Percentiles rank a stretch among this genome's conserved stretches.
These are phyloP conservation scores for Thymus quinquecostatus DNA, from an alignment of 257 asterid species.

Conservation along the genomic window DNA sequence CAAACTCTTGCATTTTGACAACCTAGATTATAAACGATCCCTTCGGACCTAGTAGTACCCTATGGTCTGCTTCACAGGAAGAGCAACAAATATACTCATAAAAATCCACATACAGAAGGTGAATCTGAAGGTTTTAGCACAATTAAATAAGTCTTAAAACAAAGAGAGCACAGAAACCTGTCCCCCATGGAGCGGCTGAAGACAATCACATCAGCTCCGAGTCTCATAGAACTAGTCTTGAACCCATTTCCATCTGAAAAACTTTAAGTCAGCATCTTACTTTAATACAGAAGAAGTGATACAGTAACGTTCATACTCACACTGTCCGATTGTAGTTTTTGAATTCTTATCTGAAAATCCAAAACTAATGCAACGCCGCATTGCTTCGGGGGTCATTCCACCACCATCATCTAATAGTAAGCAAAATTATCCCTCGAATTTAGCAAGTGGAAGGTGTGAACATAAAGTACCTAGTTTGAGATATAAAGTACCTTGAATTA, in stretches of 20 bases:
- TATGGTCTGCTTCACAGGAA: slow-evolving; percentile 5
- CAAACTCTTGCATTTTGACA: too few relatives aligned
- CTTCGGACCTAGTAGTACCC: slow-evolving; percentile 7
- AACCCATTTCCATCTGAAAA: slow-evolving; percentile 97
- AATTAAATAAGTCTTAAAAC: slow-evolving; percentile 4
- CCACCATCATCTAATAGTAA: slow-evolving; percentile 82
- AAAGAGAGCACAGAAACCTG: slow-evolving; percentile 49
- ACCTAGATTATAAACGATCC: slow-evolving; percentile 10
- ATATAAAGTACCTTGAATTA: slow-evolving; percentile 70
- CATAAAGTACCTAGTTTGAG: slow-evolving; percentile 21
- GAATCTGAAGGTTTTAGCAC: slow-evolving; percentile 7
- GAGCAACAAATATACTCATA: slow-evolving; percentile 18
- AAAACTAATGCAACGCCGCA: slow-evolving; percentile 85
- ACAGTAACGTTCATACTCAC: slow-evolving; percentile 46
- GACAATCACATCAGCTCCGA: slow-evolving; percentile 89
- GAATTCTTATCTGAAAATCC: slow-evolving; percentile 91
- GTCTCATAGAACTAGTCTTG: slow-evolving; percentile 97
- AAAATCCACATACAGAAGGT: neutral
- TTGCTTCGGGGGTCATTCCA: slow-evolving; percentile 87
- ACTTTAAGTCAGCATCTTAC: slow-evolving; percentile 34
- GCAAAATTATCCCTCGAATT: slow-evolving; percentile 27
- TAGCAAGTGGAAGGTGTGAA: slow-evolving; percentile 27
- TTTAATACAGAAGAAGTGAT: slow-evolving; percentile 21
- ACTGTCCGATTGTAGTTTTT: slow-evolving; percentile 73
- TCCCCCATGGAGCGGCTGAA: slow-evolving; percentile 64